Base-by-base conservation (phyloP, 306 rosid genomes). In the Vigna unguiculata region DNA sequence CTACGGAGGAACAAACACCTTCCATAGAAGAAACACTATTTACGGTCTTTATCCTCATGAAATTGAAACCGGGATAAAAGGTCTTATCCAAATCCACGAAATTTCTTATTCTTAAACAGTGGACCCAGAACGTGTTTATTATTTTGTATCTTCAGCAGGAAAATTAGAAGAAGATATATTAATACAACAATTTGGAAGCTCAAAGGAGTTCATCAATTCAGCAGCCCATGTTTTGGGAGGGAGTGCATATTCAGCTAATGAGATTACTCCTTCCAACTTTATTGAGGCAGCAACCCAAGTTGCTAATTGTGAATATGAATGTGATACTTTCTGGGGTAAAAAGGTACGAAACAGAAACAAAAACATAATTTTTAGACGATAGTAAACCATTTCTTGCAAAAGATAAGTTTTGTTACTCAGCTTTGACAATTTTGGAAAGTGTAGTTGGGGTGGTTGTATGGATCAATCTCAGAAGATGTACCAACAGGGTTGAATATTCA, bases 1-100 rank as follows among this genome's bases (percentile, higher is more conserved):
- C 21, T 85, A 85, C 71, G 64, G 1, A 1, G 97, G 97, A 76
- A 88, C 93, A 28, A 85, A 87, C 61, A 85, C 90, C 46, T 78
- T 91, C 61, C 93, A 86, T 65, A 86, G 90, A 82, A 83, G 90
- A 62, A 87, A 82, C 64, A 79, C 87, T 25, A 88, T 94, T 8
- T 93, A 91, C 6, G 98, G 92, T 47, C 76, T 82, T 59, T 82
- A 53, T 41, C 89, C 93, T 4, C 1, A 61, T 22, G 61, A 72
- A 43, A 21, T 45, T 3, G 66, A 77, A 68, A 65, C 7, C 65
- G 74, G 46, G 15, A 72, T 5, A 32, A 71, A 81, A 81, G 85
- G 87, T 81, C 38, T 58, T 20, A 17, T 38, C 20, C 16, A 1
- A 13, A 32, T 16, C 11, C 12, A 55, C 7, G 28, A 30, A 8